Conservation (phyloP, 805 yeast genomes). For the Ogataea saltuana region DNA sequence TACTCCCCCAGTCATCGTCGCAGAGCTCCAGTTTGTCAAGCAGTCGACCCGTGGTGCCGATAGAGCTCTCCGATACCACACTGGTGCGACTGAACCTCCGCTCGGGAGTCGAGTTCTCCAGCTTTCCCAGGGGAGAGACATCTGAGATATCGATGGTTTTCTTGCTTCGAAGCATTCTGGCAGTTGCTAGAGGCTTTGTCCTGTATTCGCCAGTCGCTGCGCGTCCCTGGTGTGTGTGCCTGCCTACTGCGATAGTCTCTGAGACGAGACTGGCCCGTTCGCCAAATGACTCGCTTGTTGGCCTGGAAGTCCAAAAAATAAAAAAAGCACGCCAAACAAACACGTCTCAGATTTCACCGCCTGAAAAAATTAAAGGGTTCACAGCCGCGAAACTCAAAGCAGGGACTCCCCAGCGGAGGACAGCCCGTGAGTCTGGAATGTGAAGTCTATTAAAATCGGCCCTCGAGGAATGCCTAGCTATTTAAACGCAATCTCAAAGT, state of each 20-base stretch:
- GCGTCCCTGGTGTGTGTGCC: too few species aligned
- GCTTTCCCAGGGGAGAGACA: conserved; percentile 16
- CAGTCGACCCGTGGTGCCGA: conserved; percentile 34
- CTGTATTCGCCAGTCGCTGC: too few species aligned
- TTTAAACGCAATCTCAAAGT: conserved; percentile 19
- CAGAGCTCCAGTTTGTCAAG: conserved; percentile 35
- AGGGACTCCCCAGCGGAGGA: too few species aligned
- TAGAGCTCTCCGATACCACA: conserved; percentile 28
- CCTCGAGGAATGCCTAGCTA: not conserved
- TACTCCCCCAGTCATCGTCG: conserved; percentile 33
- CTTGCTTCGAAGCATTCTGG: conserved; percentile 8
- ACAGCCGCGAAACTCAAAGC: not conserved
- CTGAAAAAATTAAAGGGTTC: not conserved
- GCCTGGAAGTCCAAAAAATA: not conserved
- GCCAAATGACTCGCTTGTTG: too few species aligned
- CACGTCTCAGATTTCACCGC: not conserved
- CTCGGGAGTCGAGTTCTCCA: conserved; percentile 9
- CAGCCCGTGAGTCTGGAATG: too few species aligned
- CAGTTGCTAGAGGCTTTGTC: too few species aligned
- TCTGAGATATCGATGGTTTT: conserved; percentile 6
- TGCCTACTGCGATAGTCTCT: too few species aligned
- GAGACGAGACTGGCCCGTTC: too few species aligned
- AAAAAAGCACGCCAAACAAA: conserved; percentile 8
- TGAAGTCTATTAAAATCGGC: not conserved
- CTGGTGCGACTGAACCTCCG: conserved; percentile 21